Evolutionary conservation across 345 rosid species (phyloP), one percentile per base, ranked within the genome.

Genomic region (Brassica cretica): DNA sequence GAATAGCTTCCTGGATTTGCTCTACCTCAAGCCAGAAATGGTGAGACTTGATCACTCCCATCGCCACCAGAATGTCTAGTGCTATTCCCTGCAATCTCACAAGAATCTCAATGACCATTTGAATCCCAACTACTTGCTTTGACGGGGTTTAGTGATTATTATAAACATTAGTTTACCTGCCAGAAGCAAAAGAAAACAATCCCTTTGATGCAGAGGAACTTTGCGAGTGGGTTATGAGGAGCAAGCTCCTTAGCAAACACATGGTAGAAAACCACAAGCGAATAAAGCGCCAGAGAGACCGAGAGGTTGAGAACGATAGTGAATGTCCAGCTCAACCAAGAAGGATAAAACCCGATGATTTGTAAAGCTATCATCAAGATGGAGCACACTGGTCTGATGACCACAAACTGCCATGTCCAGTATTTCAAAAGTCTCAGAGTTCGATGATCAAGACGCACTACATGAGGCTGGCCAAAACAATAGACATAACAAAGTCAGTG

Each of bases 321-420:
- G 84, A 95, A 87, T 62, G 94, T 88, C 99, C 99, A 95, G 84
- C 97, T 95, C 86, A 95, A 68, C 99, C 99, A 95, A 56, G 87
- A 76, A 7, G 99, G 97, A 77, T 93, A 93, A 32, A 87, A 71
- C 55, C 88, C 89, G 53, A 93, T 84, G 77, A 83, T 19, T 64
- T 91, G 98, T 14, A 91, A 83, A 0, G 79, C 79, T 72, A 95
- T 88, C 98, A 93, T 95, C 89, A 93, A 79, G 76, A 89, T 33
- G 12, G 98, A 95, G 77, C 91, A 93, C 75, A 89, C 73, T 0
- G 99, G 99, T 37, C 98, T 88, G 68, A 95, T 86, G 71, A 88
- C 70, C 2, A 93, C 98, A 74, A 93, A 95, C 64, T 95, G 99
- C 99, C 98, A 95, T 61, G 99, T 95, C 98, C 99, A 95, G 55